These are phyloP conservation scores for Aspergillus ibericus DNA, from an alignment of 2,329 filamentous ascomycete species.

Conservation along the genomic window DNA sequence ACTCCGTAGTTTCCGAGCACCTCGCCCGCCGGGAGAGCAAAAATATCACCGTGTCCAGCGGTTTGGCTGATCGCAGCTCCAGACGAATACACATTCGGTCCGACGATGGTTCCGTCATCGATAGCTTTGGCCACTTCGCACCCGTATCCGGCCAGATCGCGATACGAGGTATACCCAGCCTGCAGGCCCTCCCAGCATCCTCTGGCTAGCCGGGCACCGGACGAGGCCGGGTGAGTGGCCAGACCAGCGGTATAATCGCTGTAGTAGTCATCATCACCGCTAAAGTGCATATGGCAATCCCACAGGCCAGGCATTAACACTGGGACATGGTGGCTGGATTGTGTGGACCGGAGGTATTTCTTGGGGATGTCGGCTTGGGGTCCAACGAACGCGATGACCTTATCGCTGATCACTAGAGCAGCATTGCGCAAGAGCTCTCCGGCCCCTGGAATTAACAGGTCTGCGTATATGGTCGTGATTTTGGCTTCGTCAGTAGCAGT, in stretches of 20 bases:
- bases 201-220: neutral
- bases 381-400: neutral
- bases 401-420: neutral
- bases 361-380: neutral
- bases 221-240: neutral
- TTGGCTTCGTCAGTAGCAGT: neutral
- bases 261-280: neutral
- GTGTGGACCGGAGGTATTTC: neutral
- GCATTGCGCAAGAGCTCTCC: neutral
- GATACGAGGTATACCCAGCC: conserved; percentile 2
- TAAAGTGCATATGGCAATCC: conserved; percentile 3
- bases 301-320: conserved; percentile 1
- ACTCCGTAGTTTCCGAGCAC: neutral
- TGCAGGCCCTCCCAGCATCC: conserved; percentile 2
- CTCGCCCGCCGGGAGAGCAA: neutral
- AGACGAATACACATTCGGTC: neutral
- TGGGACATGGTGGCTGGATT: neutral
- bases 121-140: neutral
- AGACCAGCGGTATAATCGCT: neutral
- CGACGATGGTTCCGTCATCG: neutral
- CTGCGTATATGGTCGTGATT: neutral
- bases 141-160: neutral
- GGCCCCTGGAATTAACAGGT: neutral
- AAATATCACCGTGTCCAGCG: neutral
- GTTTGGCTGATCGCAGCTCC: conserved; percentile 1